Evolutionary conservation across 2,329 filamentous ascomycete genomes (phyloP).

Genomic region (Talaromyces sp.): DNA sequence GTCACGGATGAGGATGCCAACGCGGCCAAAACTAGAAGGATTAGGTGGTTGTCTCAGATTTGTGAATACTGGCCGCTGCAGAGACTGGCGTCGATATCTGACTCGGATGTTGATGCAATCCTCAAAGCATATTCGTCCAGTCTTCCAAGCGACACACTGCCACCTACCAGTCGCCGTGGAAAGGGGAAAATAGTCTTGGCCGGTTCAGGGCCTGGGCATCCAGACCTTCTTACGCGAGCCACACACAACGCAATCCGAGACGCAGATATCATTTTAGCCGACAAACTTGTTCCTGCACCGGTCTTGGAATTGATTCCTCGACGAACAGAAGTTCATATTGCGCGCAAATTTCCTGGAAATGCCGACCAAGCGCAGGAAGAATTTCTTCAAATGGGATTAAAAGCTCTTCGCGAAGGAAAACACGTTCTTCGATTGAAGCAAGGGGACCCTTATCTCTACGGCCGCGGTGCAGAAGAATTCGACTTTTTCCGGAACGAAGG

Average conservation of each 20-base stretch:
- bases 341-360: conserved; percentile 95
- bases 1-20: conserved; percentile 67
- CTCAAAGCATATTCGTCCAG: conserved; percentile 61
- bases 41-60: conserved; percentile 90
- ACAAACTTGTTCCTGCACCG: conserved; percentile 60
- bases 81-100: conserved; percentile 70
- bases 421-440: conserved; percentile 89
- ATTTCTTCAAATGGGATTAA: conserved; percentile 70
- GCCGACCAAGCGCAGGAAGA: conserved; percentile 91
- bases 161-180: conserved; percentile 10
- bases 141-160: conserved; percentile 16
- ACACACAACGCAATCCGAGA: conserved; percentile 44
- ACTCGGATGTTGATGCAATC: conserved; percentile 70
- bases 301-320: conserved; percentile 88
- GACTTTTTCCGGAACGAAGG: conserved; percentile 72
- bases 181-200: conserved; percentile 75
- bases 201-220: conserved; percentile 87
- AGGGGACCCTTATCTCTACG: conserved; percentile 94
- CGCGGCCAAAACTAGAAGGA: conserved; percentile 69
- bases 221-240: conserved; percentile 74
- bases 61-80: conserved; percentile 98
- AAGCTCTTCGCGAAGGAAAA: conserved; percentile 62
- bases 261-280: conserved; percentile 45
- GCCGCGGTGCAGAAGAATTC: conserved; percentile 88
- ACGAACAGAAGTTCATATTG: conserved; percentile 82